Conservation (phyloP, 2,329 filamentous ascomycete species). For the Fusarium marasasianum region DNA sequence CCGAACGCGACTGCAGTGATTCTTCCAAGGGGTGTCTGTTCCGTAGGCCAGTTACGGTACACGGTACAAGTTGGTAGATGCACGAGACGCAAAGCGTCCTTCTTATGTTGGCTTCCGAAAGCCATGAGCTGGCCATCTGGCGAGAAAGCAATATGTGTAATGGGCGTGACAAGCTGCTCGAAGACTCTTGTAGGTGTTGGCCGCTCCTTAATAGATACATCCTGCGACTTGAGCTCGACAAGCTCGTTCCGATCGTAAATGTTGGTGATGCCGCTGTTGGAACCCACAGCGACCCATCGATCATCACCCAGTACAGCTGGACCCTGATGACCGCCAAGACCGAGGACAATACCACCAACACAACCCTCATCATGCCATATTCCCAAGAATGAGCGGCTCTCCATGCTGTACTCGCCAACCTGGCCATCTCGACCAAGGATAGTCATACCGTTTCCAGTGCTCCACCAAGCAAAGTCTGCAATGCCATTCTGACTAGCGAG, state of each 20-base stretch:
- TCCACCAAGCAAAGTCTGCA: constrained; percentile 94
- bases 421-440: constrained; percentile 89
- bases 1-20: constrained; percentile 80
- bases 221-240: constrained; percentile 53
- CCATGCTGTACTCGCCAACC: constrained; percentile 86
- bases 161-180: constrained; percentile 88
- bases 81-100: constrained; percentile 85
- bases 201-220: constrained; percentile 66
- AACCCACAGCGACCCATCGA: constrained; percentile 89
- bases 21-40: constrained; percentile 85
- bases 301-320: constrained; percentile 75
- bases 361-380: constrained; percentile 92
- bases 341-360: constrained; percentile 83
- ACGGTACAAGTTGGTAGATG: constrained; percentile 93
- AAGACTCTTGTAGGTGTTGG: constrained; percentile 79
- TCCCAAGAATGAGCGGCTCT: constrained; percentile 73
- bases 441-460: constrained; percentile 80
- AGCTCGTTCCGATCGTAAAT: constrained; percentile 85
- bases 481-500: constrained; percentile 85
- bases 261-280: constrained; percentile 88
- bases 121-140: constrained; percentile 89
- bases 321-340: constrained; percentile 76
- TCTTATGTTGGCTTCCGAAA: constrained; percentile 87
- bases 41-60: constrained; percentile 96
- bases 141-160: constrained; percentile 82